Base-by-base conservation (phyloP, 2,329 filamentous ascomycete genomes). In the Arachnopeziza araneosa region DNA sequence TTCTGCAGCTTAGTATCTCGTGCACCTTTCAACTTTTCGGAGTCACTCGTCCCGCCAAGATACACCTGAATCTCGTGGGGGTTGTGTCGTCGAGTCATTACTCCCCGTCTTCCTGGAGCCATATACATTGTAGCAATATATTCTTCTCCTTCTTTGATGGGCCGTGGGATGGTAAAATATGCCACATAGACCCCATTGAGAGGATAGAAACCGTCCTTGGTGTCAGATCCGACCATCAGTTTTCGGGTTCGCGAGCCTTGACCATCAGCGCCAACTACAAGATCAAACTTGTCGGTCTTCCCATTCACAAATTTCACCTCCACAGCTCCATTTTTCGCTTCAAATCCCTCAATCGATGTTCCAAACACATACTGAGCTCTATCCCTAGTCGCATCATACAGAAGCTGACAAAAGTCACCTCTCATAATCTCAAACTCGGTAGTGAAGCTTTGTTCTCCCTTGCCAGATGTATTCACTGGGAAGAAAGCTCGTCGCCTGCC, bases 211-310 rank as follows among this genome's bases (percentile, higher is more conserved):
- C 36, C 75, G 49, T 0, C 68, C 24, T 23, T 51, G 36, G 50
- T 61, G 12, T 56, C 65, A 7, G 59, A 54, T 49, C 54, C 66
- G 0, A 79, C 64, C 63, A 80, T 76, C 54, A 75, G 73, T 53
- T 68, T 75, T 10, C 81, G 75, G 1, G 76, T 78, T 17, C 73
- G 75, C 0, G 82, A 85, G 4, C 76, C 72, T 52, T 79, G 75
- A 0, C 83, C 83, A 60, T 85, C 83, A 4, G 82, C 81, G 10
- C 78, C 81, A 50, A 85, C 77, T 0, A 85, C 60, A 0, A 85
- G 68, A 66, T 84, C 81, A 55, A 75, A 78, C 2, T 36, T 14
- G 19, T 61, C 55, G 22, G 50, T 58, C 24, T 53, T 54, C 12
- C 61, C 57, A 44, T 64, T 54, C 26, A 54, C 14, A 9, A 65